Conservation (phyloP, 2,329 filamentous ascomycete species). For the Calonectria naviculata region DNA sequence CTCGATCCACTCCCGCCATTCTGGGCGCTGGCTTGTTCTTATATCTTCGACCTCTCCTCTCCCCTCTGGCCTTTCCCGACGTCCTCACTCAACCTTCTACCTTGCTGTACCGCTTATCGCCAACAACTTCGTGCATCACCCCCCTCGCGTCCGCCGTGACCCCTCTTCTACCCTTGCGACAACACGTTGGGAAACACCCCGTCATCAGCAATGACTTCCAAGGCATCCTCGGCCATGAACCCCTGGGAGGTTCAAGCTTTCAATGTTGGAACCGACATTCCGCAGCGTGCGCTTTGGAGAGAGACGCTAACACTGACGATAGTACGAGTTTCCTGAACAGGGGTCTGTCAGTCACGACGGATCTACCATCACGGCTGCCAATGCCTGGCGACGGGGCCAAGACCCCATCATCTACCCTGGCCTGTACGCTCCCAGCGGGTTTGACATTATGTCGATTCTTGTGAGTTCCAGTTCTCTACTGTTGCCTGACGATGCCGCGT, state of each 20-base stretch:
- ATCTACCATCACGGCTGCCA: slow-evolving; percentile 23
- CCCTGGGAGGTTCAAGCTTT: slow-evolving; percentile 41
- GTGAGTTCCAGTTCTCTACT: slow-evolving; percentile 51
- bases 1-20: slow-evolving; percentile 12
- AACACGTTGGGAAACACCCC: neutral
- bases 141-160: neutral
- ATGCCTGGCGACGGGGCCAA: slow-evolving; percentile 41
- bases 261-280: slow-evolving; percentile 29
- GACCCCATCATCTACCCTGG: slow-evolving; percentile 67
- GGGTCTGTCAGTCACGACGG: slow-evolving; percentile 34
- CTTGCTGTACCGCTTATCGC: neutral
- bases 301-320: slow-evolving; percentile 17
- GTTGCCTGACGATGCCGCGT: neutral
- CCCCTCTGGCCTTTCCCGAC: neutral
- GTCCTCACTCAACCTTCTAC: neutral
- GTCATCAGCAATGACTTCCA: slow-evolving; percentile 26
- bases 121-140: neutral
- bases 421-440: slow-evolving; percentile 65
- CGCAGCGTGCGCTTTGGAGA: neutral
- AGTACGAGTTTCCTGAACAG: slow-evolving; percentile 42
- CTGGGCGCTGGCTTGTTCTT: neutral
- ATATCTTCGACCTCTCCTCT: slow-evolving; percentile 8
- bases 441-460: slow-evolving; percentile 67
- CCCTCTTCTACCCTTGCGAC: neutral
- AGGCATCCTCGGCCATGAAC: slow-evolving; percentile 32